These are phyloP conservation scores for Kregervanrija fluxuum DNA, from an alignment of 805 yeast species.

Conservation along the genomic window DNA sequence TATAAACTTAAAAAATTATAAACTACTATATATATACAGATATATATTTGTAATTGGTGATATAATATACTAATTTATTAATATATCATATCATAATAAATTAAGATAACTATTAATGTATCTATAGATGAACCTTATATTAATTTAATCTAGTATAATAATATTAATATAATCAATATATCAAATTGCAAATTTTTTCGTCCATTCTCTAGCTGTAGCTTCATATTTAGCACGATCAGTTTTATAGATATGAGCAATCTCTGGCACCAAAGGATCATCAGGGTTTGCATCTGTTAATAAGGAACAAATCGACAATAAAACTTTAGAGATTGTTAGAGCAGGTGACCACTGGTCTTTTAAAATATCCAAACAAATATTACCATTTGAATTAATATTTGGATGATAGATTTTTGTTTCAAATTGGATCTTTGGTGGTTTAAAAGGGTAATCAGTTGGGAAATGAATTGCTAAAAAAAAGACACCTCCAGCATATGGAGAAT, in stretches of 20 bases:
- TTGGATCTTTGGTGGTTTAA: constrained; percentile 92
- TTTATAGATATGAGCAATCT: constrained; percentile 93
- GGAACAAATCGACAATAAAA: constrained; percentile 89
- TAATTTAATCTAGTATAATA: background rate
- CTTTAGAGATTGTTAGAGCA: constrained; percentile 93
- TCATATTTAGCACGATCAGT: constrained; percentile 91
- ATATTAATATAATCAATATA: background rate
- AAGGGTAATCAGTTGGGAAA: constrained; percentile 98
- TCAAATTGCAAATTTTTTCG: constrained; percentile 92
- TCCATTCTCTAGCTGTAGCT: constrained; percentile 97
- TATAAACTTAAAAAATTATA: too few relatives aligned
- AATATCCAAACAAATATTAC: constrained; percentile 94
- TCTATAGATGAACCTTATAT: background rate
- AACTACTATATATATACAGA: too few relatives aligned
- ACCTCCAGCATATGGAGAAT: constrained; percentile 77
- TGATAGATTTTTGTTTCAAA: constrained; percentile 96
- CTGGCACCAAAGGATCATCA: constrained; percentile 98
- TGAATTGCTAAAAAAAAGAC: constrained; percentile 93
- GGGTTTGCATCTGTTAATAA: constrained; percentile 96
- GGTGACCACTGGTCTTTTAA: constrained; percentile 99
- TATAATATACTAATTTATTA: too few relatives aligned
- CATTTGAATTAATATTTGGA: constrained; percentile 93
- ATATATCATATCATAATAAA: too few relatives aligned
- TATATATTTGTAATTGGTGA: too few relatives aligned
- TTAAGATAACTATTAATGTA: background rate